phyloP scores from a whole-genome alignment of 139 green algal species.

The Chloropicon primus region DNA sequence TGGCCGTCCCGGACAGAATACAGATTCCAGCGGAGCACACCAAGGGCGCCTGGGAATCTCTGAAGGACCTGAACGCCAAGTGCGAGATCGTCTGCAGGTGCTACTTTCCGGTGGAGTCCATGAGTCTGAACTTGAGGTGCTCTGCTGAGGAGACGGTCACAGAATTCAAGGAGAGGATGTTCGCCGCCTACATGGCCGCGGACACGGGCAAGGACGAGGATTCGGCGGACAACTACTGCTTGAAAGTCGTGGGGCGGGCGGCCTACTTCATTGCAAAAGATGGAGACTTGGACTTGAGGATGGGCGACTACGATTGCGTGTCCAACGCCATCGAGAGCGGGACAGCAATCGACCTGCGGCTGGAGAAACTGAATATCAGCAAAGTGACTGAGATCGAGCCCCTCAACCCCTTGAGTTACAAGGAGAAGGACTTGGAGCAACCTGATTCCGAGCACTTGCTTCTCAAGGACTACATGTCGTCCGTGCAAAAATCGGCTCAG shows the following conservation, averaged over 20 bases:
- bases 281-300: background rate
- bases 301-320: background rate
- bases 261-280: background rate
- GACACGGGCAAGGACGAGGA: background rate
- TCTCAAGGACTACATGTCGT: background rate
- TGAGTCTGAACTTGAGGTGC: background rate
- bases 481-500: background rate
- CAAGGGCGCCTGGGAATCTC: background rate
- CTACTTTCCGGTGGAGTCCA: background rate
- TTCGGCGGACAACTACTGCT: background rate
- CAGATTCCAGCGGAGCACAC: background rate
- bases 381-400: background rate
- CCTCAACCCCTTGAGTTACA: background rate
- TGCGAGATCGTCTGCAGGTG: background rate
- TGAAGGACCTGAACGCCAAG: background rate
- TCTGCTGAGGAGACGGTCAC: background rate
- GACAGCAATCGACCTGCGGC: background rate
- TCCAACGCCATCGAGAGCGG: background rate
- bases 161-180: background rate
- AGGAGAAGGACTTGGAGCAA: background rate
- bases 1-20: background rate
- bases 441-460: background rate
- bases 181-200: background rate
- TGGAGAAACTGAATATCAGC: background rate
- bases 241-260: background rate